phyloP scores from a whole-genome alignment of 176 grass and related monocot genomes.

The Bolboschoenus planiculmis region DNA sequence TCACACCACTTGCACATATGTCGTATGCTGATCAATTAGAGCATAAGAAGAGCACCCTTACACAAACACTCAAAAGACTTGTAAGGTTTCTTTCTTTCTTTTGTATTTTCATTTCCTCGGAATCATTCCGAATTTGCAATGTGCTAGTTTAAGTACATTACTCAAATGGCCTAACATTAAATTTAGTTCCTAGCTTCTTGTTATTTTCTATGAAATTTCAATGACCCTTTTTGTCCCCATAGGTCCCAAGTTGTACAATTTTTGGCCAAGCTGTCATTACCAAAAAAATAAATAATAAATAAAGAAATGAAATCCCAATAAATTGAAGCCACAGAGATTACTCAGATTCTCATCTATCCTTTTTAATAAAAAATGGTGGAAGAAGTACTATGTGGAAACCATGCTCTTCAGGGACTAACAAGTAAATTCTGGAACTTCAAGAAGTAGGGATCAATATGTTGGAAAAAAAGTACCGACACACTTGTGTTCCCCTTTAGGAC shows the following conservation, averaged over 20 bases:
- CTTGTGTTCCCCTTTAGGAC: not conserved
- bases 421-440: not conserved
- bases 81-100: constrained; percentile 39
- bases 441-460: not conserved
- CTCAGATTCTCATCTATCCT: not conserved
- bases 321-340: not conserved
- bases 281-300: not conserved
- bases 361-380: constrained; percentile 5
- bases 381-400: not conserved
- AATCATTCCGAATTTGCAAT: not conserved
- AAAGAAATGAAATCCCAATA: not conserved
- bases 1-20: constrained; percentile 83
- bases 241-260: not conserved
- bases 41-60: constrained; percentile 64
- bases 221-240: not conserved
- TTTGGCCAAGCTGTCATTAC: not conserved
- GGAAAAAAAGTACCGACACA: not conserved
- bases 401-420: not conserved
- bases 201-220: not conserved
- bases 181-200: not conserved
- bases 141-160: not conserved
- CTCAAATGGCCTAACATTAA: not conserved
- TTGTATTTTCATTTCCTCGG: not conserved
- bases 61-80: constrained; percentile 68
- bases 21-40: constrained; percentile 83